These are phyloP conservation scores for Atkinsonella hypoxylon DNA, from an alignment of 2,329 filamentous ascomycete species.

Conservation along the genomic window DNA sequence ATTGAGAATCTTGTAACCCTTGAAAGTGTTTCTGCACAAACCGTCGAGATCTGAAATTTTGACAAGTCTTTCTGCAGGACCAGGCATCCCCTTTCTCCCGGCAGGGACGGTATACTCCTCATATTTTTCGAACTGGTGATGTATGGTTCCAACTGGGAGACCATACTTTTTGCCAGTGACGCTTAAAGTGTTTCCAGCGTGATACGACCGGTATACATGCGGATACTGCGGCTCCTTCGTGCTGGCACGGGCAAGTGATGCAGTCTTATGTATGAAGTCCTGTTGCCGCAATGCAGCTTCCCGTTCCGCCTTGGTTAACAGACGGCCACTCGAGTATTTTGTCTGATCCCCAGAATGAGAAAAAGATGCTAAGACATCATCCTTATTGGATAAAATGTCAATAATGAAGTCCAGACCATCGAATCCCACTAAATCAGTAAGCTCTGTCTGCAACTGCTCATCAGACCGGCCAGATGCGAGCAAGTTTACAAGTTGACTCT, in stretches of 20 bases:
- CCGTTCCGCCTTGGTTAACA: slow-evolving; percentile 66
- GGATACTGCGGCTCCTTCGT: slow-evolving; percentile 71
- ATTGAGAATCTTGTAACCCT: slow-evolving; percentile 85
- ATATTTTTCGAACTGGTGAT: slow-evolving; percentile 62
- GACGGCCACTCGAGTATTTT: slow-evolving; percentile 29
- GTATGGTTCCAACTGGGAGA: slow-evolving; percentile 63
- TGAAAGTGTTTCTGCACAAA: slow-evolving; percentile 82
- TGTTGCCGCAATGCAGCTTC: slow-evolving; percentile 64
- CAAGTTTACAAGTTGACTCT: slow-evolving; percentile 65
- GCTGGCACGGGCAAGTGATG: slow-evolving; percentile 57
- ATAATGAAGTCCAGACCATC: slow-evolving; percentile 89
- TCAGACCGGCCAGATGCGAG: slow-evolving; percentile 57
- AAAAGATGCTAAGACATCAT: slow-evolving; percentile 47
- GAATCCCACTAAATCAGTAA: slow-evolving; percentile 85
- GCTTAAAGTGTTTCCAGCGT: slow-evolving; percentile 76
- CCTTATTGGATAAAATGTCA: slow-evolving; percentile 70
- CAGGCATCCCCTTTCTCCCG: slow-evolving; percentile 62
- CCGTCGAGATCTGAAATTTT: slow-evolving; percentile 76
- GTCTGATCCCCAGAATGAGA: slow-evolving; percentile 21
- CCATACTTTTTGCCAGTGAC: slow-evolving; percentile 70
- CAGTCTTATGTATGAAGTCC: slow-evolving; percentile 75
- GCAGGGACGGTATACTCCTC: slow-evolving; percentile 86
- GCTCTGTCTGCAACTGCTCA: slow-evolving; percentile 79
- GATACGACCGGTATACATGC: slow-evolving; percentile 79
- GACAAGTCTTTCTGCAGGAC: slow-evolving; percentile 61